Evolutionary conservation across 1,284 basidiomycete species (phyloP), one percentile per base, ranked within the genome.

Genomic region (Leucoagaricus sp.): DNA sequence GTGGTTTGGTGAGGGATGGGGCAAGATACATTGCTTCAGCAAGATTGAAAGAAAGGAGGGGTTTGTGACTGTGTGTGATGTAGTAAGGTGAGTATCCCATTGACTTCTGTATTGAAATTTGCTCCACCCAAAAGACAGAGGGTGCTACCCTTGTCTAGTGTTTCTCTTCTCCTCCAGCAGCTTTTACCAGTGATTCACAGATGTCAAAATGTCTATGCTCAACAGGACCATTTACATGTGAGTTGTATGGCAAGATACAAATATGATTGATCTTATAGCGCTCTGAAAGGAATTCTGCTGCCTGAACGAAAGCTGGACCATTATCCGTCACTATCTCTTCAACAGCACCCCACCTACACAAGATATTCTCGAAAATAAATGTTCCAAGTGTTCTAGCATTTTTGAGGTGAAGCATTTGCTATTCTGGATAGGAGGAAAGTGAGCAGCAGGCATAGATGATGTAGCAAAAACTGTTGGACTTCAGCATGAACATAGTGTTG

Each of bases 231-330:
- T 80, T 80, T 0, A 69, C 74, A 3, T 66, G 67, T 0, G 75
- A 80, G 56, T 82, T 82, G 57, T 82, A 81, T 0, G 67, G 67
- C 0, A 72, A 76, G 4, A 82, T 78, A 0, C 66, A 48, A 29
- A 82, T 78, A 33, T 78, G 72, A 0, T 58, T 40, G 12, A 82
- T 71, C 66, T 53, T 28, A 81, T 78, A 36, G 77, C 70, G 0
- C 55, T 31, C 33, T 26, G 36, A 31, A 38, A 38, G 28, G 13
- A 4, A 28, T 38, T 49, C 19, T 33, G n/a, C 26, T 0, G 75
- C 79, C 19, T 62, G 64, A 0, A 77, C 44, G 19, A 76, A 72
- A 0, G 70, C 57, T 1, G 65, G 23, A 0, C 74, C 72, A 53
- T 76, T 77, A 47, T 75, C 70, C 0, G 72, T 75, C 3, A 71